Conservation (phyloP, 2,329 filamentous ascomycete species). For the Botrytis cinerea region DNA sequence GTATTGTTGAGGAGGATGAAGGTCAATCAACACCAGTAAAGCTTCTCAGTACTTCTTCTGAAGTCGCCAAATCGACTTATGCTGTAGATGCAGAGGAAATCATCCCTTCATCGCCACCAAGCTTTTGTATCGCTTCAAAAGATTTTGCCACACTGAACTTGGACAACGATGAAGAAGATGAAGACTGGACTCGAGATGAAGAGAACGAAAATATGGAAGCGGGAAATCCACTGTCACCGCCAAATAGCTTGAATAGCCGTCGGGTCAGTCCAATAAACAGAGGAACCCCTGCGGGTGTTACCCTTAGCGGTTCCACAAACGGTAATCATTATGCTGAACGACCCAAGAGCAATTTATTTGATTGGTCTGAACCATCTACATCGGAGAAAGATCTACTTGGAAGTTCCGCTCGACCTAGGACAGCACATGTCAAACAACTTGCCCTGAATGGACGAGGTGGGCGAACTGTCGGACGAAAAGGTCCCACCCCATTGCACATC, state of each 20-base stretch:
- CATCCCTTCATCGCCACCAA: conserved; percentile 40
- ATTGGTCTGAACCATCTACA: conserved; percentile 70
- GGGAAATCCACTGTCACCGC: conserved; percentile 60
- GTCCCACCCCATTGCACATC: conserved; percentile 66
- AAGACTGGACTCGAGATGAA: conserved; percentile 60
- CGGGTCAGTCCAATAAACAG: conserved; percentile 56
- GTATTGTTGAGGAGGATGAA: conserved; percentile 66
- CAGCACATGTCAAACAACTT: conserved; percentile 75
- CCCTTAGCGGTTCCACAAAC: conserved; percentile 48
- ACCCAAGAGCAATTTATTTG: conserved; percentile 70
- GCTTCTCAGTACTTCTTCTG: conserved; percentile 25
- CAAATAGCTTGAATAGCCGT: conserved; percentile 54
- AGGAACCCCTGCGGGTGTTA: conserved; percentile 55
- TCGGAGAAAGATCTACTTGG: conserved; percentile 64
- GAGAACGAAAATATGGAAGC: conserved; percentile 56
- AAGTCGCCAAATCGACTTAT: conserved; percentile 27
- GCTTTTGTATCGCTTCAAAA: conserved; percentile 39
- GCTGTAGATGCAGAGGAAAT: conserved; percentile 28
- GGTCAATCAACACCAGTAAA: conserved; percentile 52
- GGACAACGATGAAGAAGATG: conserved; percentile 58
- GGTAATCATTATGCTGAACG: conserved; percentile 48
- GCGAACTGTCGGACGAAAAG: conserved; percentile 65
- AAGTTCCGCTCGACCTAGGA: conserved; percentile 66
- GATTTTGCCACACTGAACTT: conserved; percentile 56
- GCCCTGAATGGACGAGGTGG: conserved; percentile 66